phyloP scores from a whole-genome alignment of 208 protist genomes.

The Leishmania mexicana region DNA sequence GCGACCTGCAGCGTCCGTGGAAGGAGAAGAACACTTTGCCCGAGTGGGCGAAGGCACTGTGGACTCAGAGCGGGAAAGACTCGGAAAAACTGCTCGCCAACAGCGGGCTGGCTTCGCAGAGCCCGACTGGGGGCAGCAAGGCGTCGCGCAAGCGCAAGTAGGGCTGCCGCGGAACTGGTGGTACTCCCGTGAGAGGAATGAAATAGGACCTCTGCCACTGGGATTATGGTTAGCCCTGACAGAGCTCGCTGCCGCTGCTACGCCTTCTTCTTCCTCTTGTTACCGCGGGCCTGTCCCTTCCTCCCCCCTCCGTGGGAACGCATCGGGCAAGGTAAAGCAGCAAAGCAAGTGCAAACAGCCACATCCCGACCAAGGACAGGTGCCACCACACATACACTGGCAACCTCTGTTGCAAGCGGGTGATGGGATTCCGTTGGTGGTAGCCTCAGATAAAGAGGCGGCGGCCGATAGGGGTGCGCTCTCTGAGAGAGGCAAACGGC shows the following conservation, averaged over 20 bases:
- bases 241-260: neutral
- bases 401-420: neutral
- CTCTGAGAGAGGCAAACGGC: neutral
- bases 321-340: neutral
- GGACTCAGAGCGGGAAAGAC: conserved; percentile 41
- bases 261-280: neutral
- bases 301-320: neutral
- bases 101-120: conserved; percentile 9
- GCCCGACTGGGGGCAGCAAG: conserved; percentile 16
- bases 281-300: neutral
- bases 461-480: neutral
- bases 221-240: too few species aligned
- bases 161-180: neutral
- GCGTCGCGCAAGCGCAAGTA: conserved; percentile 38
- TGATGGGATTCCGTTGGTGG: neutral
- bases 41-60: conserved; percentile 65
- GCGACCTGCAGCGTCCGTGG: conserved; percentile 74
- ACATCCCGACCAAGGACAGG: neutral
- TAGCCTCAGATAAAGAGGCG: neutral
- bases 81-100: conserved; percentile 32
- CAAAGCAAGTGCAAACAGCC: neutral
- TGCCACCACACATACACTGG: neutral
- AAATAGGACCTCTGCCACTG: neutral
- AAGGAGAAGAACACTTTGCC: conserved; percentile 53
- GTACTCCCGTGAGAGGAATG: neutral